Base-by-base conservation (phyloP, 23 red algal genomes). In the Pyropia haitanensis region DNA sequence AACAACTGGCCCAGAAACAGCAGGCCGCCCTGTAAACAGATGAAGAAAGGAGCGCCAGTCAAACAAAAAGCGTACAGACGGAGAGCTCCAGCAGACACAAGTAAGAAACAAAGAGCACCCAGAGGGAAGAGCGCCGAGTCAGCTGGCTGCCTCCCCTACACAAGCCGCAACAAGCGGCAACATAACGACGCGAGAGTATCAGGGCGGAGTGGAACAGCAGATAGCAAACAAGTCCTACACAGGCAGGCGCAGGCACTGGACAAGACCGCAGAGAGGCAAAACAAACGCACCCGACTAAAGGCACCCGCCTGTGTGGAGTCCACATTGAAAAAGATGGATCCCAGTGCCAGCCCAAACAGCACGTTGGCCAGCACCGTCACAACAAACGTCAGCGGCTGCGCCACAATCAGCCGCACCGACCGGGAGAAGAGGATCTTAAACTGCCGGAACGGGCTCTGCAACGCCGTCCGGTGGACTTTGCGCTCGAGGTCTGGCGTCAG, bases 321-420 rank as follows among this genome's bases (percentile, higher is more conserved):
- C 28, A 78, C 24, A 34, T 78, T 61, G 58, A 65, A 85, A 29
- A 93, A 93, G 34, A 93, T 78, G 56, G 88, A 76, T 1, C 88
- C 88, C 15, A 93, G 67, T 9, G 78, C 50, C 2, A 72, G 10
- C 5, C 79, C 88, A 56, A 93, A 71, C 19, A 93, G 56, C 6
- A 85, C 49, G 52, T 83, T 79, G n/a, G 65, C 70, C n/a, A 73
- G 28, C 16, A 84, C 26, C 10, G 77, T 65, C 17, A 67, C 70
- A 10, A 86, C 25, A 12, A 84, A 25, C 1, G 57, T 66, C 29
- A 56, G 27, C 20, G 20, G 63, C 16, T 33, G 69, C 19, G 67
- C 39, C 14, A 49, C 23, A 2, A 75, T 14, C 17, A 58, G 64
- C 16, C 57, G 73, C 14, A 57, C 19, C 17, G 70, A 67, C 30